phyloP scores from a whole-genome alignment of 306 rosid species.

The Cyclanthera cordifolia region DNA sequence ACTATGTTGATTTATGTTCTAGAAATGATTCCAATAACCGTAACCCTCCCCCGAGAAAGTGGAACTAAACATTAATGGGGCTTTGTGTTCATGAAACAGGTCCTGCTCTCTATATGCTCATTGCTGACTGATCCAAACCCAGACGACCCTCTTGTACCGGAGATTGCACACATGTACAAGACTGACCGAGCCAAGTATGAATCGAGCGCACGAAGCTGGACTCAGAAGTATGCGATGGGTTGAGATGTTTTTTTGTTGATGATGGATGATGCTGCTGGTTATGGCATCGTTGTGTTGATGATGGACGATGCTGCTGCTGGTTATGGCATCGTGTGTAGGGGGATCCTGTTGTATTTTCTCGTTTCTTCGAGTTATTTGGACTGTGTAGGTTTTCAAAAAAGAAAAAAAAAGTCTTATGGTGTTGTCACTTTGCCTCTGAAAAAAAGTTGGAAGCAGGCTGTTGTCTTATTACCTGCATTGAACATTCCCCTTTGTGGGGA shows the following conservation, averaged over 20 bases:
- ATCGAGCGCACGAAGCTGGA: constrained; percentile 74
- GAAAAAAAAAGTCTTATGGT: neutral
- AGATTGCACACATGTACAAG: constrained; percentile 74
- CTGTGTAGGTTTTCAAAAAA: neutral
- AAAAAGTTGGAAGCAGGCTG: constrained; percentile 1
- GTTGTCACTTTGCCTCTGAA: neutral
- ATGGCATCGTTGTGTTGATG: neutral
- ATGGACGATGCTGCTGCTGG: neutral
- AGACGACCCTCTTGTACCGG: constrained; percentile 69
- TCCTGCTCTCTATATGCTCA: constrained; percentile 66
- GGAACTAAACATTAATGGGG: neutral
- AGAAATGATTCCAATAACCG: no score
- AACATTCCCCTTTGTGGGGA: neutral
- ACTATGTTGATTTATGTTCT: neutral
- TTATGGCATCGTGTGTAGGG: neutral
- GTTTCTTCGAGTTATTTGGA: neutral
- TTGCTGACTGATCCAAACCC: constrained; percentile 71
- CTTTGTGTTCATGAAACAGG: constrained; percentile 24
- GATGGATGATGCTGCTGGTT: neutral
- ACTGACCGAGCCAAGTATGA: constrained; percentile 57
- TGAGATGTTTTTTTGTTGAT: constrained; percentile 14
- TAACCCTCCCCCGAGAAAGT: neutral
- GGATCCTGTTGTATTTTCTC: neutral
- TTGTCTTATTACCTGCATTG: neutral
- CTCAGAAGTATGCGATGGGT: constrained; percentile 74